Base-by-base conservation (phyloP, 768 basidiomycete species). In the Mycena albidolilacea region DNA sequence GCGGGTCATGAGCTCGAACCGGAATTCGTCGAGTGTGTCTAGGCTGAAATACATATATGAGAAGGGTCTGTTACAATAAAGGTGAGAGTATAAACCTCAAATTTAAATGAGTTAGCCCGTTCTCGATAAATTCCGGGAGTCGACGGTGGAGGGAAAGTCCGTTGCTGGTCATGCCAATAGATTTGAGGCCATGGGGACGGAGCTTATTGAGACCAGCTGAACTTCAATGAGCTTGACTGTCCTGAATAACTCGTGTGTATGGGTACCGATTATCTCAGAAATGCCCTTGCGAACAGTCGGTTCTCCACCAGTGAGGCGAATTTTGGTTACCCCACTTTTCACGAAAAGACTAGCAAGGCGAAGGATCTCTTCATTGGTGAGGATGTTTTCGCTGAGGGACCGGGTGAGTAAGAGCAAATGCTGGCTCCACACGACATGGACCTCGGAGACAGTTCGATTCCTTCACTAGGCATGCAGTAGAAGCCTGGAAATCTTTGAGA, bases 401-500 rank as follows among this genome's bases (percentile, higher is more conserved):
- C 23, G 1, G 15, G 41, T 65, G 44, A 60, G 64, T 14, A n/a
- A 21, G 61, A 46, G 14, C 43, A 17, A 41, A 1, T 9, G 5
- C 59, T 30, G 39, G 17, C n/a, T 43, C 46, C 37, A 19, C 52
- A 52, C 1, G 46, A 57, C 0, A 50, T 62, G 12, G 7, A 74
- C 73, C 66, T 83, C 3, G 95, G 95, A 14, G 93, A 92, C 37
- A 96, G 86, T 64, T 92, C 88, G 6, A 96, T 84, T 41, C 95
- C 95, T 78, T 93, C 90, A 64, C 87, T 89, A 3, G 95, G 95
- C 95, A 97, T 97, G 78, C 95, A 97, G 79, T 97, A 97, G 77
- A 95, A 95, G 76, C 95, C 94, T 97, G 73, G 10, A n/a, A 30
- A 39, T 39, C 10, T 11, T 59, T 76, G 60, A 75, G 76, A 73